Evolutionary conservation across 768 basidiomycete species (phyloP), one percentile per base, ranked within the genome.

Genomic region (Russula brevipes): DNA sequence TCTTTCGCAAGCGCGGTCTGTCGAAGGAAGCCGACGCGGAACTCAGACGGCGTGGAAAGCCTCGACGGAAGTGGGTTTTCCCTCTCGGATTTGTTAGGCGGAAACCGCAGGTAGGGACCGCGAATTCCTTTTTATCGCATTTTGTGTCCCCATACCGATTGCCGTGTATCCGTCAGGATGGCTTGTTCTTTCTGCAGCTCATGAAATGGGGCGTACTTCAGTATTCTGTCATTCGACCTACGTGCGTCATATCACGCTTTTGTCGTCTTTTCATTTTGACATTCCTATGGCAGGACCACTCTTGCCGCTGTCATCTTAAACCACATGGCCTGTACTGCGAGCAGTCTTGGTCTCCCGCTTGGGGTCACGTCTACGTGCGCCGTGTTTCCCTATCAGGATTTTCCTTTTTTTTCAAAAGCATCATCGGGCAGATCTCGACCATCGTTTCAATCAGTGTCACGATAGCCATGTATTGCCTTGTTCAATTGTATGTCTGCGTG

Each of bases 131-230:
- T 2, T 55, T 60, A 1, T 57, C 45, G 3, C 16, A 9, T 17
- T 46, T 4, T 41, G 57, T 11, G 49, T 39, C 38, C 50, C 9
- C 38, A 59, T 39, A n/a, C 65, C 59, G 57, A 70, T 1, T 35
- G 35, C 33, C 3, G 3, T 54, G 64, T 33, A 38, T 9, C 51
- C 8, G 9, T 35, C 59, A 85, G 82, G 82, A 86, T 68, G 87
- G 87, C 0, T 72, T 88, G 31, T 84, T 85, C 68, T 89, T 88
- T 69, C 73, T 89, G 49, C 85, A 87, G 69, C 70, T 88, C 51
- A 86, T 86, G 84, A 89, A 89, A 70, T 88, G 87, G 85, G 84
- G 82, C 4, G 82, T 91, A 14, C 75, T 89, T 39, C 88, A 89
- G 70, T 89, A 87, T 66, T 86, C 84, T 73, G 82, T 86, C 19